Base-by-base conservation (phyloP, 169 alveolate species). In the Eimeria necatrix region DNA sequence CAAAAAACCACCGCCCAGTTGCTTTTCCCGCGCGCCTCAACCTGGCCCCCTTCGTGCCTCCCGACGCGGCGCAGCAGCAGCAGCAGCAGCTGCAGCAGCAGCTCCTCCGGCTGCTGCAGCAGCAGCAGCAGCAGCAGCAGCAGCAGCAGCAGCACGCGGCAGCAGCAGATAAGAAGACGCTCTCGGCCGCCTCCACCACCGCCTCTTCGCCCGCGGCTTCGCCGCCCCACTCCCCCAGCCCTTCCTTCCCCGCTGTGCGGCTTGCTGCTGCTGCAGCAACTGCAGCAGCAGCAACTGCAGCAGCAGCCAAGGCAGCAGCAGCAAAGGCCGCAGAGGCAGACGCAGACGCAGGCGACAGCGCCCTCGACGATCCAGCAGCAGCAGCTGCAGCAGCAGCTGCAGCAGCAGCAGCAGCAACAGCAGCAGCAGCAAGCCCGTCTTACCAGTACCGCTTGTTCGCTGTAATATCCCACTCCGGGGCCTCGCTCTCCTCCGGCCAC, bases 381-480 rank as follows among this genome's bases (percentile, higher is more conserved):
- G 53, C 74, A 81, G 91, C 53, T 1, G 74, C 73, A 51, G 70
- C 74, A 18, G 53, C 91, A 26, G 24, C n/a, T 7, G 84, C 6
- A 41, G 51, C 84, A 51, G 74, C 74, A 14, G 56, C 53, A 51
- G 73, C 91, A n/a, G 61, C 81, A 24, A 46, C 53, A 61, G 81
- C 20, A 14, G n/a, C 24, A 10, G 46, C 61, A 4, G 93, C 64
- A 10, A 49, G 87, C 10, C 95, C 95, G 7, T 59, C 95, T 48
- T 51, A 78, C 56, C 83, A 61, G 20, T 96, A 96, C 93, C 95
- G 96, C 10, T 53, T 96, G 24, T 96, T 95, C 89, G 97, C 97
- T n/a, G 97, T 96, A 2, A 96, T 96, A 41, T 87, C 96, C 20
- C 97, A 96, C 76, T 64, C 96, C 26, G 97, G 97, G 8, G 70